Base-by-base conservation (phyloP, 2,329 filamentous ascomycete species). In the Exophiala bonariae region DNA sequence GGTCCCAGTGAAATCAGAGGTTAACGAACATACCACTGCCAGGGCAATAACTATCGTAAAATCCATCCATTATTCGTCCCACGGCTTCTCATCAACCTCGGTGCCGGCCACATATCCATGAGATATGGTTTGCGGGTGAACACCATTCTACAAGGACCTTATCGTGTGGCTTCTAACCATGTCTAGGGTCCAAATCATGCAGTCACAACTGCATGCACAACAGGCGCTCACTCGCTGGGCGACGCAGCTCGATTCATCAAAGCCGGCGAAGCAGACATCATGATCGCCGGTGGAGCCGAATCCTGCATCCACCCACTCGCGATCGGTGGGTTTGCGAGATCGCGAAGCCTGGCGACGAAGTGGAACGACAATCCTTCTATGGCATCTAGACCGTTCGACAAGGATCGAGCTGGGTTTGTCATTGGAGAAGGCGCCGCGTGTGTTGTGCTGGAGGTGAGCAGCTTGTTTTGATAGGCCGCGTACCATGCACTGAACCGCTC, bases 301-400 rank as follows among this genome's bases (percentile, higher is more conserved):
- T 90, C 92, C 0, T 99, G 93, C 66, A 92, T 99, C 46, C 92
- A 99, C 63, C 93, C 93, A 8, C 77, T 99, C 34, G 88, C 92
- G 2, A 86, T 97, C 58, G 89, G 91, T 5, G 93, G 92, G 5
- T 99, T 99, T 62, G 86, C 89, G 18, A 80, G 90, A 52, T 89
- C 91, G 1, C 81, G 92, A 49, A 96, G 91, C 42, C 73, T 99
- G 28, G 85, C 89, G 5, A 95, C 89, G 0, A 79, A 77, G 3
- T 95, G 83, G 71, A 96, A 96, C 62, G 73, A 87, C 50, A 67
- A 77, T 8, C 90, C 92, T 0, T 58, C 72, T 2, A 73, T 79
- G 37, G 83, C 90, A 40, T 96, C 90, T 22, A 79, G 93, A 8
- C 93, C 93, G 0, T 99, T 99, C 61, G 93, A 99, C 68, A 75